Conservation (phyloP, 2,329 filamentous ascomycete species). For the Akanthomyces lecanii region DNA sequence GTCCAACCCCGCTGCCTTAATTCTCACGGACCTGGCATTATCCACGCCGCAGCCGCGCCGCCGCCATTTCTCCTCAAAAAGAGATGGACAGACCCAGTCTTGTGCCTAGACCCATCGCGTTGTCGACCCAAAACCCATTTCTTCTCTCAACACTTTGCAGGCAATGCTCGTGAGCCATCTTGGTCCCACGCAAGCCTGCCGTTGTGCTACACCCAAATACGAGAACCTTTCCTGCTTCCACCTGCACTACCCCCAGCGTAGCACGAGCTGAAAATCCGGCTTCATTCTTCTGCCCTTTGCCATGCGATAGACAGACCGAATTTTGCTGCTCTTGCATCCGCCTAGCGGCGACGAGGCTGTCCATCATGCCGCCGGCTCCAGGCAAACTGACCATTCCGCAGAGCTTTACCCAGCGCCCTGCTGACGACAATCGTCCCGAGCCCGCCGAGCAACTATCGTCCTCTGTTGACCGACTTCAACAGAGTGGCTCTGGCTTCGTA, state of each 20-base stretch:
- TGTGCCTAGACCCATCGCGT: constrained; percentile 13
- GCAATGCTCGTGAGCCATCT: constrained; percentile 2
- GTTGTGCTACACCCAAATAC: constrained; percentile 1
- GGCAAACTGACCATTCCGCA: constrained; percentile 16
- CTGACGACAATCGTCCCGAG: not conserved
- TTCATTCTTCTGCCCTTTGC: not conserved
- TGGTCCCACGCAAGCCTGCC: constrained; percentile 4
- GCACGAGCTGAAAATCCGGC: not conserved
- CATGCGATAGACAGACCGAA: constrained; percentile 3
- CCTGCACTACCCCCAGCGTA: not conserved
- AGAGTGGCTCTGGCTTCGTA: not conserved
- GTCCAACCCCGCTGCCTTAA: constrained; percentile 15
- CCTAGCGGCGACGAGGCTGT: constrained; percentile 10
- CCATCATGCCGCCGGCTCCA: constrained; percentile 5
- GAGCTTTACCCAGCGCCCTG: constrained; percentile 2
- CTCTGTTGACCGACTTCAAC: constrained; percentile 10
- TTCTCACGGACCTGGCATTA: constrained; percentile 14
- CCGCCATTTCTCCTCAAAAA: constrained; percentile 10
- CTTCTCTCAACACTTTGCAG: constrained; percentile 2
- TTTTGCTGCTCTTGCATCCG: constrained; percentile 3
- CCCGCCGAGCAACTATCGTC: constrained; percentile 1
- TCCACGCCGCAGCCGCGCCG: constrained; percentile 16
- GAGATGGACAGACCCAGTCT: constrained; percentile 13
- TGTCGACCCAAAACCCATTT: constrained; percentile 4
- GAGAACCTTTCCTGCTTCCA: not conserved